These are phyloP conservation scores for Acanthamoeba healyi DNA, from an alignment of 208 protist species.

Conservation along the genomic window DNA sequence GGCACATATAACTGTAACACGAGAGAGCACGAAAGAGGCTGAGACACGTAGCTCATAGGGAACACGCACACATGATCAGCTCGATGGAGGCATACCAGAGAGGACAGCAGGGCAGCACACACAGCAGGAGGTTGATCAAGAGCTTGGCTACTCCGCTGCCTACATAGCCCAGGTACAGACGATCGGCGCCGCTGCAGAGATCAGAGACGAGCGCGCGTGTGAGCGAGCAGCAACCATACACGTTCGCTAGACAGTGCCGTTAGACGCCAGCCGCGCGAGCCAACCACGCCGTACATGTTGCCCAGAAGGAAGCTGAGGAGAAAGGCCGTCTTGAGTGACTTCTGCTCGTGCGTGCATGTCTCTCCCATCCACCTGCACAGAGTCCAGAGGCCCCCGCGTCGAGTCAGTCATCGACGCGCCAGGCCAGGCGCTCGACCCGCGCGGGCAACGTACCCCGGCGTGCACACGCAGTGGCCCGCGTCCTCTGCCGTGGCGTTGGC, in stretches of 20 bases:
- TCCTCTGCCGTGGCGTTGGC: conserved; percentile 5
- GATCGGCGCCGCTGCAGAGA: conserved; percentile 2
- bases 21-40: not conserved
- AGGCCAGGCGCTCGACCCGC: too few species aligned
- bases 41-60: not conserved
- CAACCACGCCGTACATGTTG: not conserved
- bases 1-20: conserved; percentile 23
- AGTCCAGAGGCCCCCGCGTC: not conserved
- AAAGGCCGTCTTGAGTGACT: conserved; percentile 64
- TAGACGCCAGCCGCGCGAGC: too few species aligned
- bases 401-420: too few species aligned
- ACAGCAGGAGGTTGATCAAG: conserved; percentile 45
- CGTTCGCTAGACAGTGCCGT: too few species aligned
- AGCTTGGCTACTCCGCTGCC: conserved; percentile 55
- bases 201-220: not conserved
- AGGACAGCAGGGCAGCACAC: conserved; percentile 7
- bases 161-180: conserved; percentile 49
- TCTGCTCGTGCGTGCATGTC: conserved; percentile 31
- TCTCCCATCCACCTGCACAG: not conserved
- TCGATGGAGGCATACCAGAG: not conserved
- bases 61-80: not conserved
- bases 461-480: not conserved
- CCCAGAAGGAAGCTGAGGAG: conserved; percentile 61
- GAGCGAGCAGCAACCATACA: too few species aligned
- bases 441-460: not conserved